Percentiles rank a stretch among this genome's conserved stretches.
phyloP scores from a whole-genome alignment of 2,329 filamentous ascomycete genomes.

The Fusarium longipes region DNA sequence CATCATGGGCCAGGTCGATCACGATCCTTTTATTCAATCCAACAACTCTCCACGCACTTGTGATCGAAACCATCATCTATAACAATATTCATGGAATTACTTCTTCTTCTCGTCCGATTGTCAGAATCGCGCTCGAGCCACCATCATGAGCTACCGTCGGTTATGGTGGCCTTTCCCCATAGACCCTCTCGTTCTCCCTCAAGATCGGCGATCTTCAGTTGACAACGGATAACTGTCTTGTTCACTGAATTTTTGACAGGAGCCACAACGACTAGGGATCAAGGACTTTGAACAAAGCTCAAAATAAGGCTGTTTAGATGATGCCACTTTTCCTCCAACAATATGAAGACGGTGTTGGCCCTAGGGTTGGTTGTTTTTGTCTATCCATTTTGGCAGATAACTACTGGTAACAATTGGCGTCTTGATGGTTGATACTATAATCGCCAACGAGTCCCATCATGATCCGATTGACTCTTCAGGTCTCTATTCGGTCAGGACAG shows the following conservation, averaged over 20 bases:
- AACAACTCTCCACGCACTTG: not conserved
- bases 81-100: not conserved
- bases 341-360: not conserved
- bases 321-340: conserved; percentile 13
- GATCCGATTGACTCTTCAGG: conserved; percentile 25
- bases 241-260: conserved; percentile 17
- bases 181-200: conserved; percentile 33
- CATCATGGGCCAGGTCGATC: not conserved
- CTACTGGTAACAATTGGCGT: not conserved
- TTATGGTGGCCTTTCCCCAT: conserved; percentile 19
- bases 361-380: not conserved
- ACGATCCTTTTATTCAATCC: not conserved
- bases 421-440: conserved; percentile 7
- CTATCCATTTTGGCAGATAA: not conserved
- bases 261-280: conserved; percentile 11
- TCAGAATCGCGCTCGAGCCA: conserved; percentile 33
- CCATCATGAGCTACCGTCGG: conserved; percentile 17
- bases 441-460: conserved; percentile 23
- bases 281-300: conserved; percentile 5
- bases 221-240: conserved; percentile 9
- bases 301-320: conserved; percentile 14
- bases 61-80: not conserved
- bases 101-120: conserved; percentile 8
- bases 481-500: conserved; percentile 37
- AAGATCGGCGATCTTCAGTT: conserved; percentile 40